A percentile compares a stretch with the other conserved stretches of the same genome.
Evolutionary conservation across 2,329 filamentous ascomycete genomes (phyloP).

Genomic region (Diaporthe destruens): DNA sequence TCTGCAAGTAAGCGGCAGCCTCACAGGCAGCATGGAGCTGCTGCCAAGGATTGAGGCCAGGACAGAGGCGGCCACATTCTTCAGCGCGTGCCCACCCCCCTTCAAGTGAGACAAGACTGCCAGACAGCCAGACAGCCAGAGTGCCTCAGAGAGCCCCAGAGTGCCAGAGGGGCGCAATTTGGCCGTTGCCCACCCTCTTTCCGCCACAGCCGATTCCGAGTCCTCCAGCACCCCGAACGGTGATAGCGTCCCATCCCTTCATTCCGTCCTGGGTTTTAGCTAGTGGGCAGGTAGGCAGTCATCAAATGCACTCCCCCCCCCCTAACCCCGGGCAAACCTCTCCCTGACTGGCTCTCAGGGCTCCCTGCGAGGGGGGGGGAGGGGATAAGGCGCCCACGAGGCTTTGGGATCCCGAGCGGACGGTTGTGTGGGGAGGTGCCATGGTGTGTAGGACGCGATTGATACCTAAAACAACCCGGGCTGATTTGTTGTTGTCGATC

Average conservation of each 20-base stretch:
- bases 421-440: conserved; percentile 29
- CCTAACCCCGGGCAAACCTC: not conserved
- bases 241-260: conserved; percentile 24
- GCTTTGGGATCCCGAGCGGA: conserved; percentile 21
- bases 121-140: no score
- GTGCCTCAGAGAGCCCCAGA: no score
- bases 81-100: not conserved
- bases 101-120: conserved; percentile 8
- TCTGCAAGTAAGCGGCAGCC: conserved; percentile 16
- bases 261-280: conserved; percentile 21
- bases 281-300: conserved; percentile 6
- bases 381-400: conserved; percentile 11
- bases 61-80: conserved; percentile 12
- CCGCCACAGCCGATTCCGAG: conserved; percentile 17
- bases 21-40: not conserved
- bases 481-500: conserved; percentile 30
- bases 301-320: no score
- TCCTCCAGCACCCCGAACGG: conserved; percentile 21
- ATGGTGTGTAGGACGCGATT: conserved; percentile 35
- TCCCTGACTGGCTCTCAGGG: not conserved
- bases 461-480: conserved; percentile 24
- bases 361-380: not conserved
- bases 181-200: conserved; percentile 4
- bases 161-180: not conserved
- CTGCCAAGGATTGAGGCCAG: conserved; percentile 23